These are phyloP conservation scores for Myriangium duriaei DNA, from an alignment of 2,329 filamentous ascomycete genomes.

Conservation along the genomic window DNA sequence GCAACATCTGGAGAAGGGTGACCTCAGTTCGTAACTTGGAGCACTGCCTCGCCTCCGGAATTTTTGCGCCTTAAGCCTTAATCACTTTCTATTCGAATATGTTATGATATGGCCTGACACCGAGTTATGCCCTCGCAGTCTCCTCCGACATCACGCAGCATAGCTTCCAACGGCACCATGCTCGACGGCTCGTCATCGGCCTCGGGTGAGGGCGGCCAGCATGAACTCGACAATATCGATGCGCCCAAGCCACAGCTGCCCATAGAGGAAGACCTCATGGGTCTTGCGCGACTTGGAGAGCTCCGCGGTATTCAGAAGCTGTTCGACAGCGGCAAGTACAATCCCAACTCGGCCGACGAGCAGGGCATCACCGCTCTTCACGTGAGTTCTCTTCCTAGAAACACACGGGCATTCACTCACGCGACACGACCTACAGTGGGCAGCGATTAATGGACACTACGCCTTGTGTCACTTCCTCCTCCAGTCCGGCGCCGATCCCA, in stretches of 20 bases:
- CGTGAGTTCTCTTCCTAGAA: slow-evolving; percentile 42
- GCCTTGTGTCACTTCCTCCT: slow-evolving; percentile 94
- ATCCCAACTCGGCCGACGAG: slow-evolving; percentile 72
- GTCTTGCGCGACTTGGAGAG: slow-evolving; percentile 79
- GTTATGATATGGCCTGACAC: too few species aligned
- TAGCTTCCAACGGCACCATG: not conserved
- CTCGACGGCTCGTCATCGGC: not conserved
- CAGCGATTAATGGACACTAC: slow-evolving; percentile 97
- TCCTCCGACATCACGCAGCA: not conserved
- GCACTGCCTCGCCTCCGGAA: too few species aligned
- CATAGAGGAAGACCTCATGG: slow-evolving; percentile 79
- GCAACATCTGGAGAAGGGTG: too few species aligned
- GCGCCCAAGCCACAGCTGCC: slow-evolving; percentile 28
- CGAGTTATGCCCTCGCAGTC: not conserved
- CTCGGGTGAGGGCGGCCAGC: slow-evolving; percentile 5
- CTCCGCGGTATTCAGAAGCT: slow-evolving; percentile 77
- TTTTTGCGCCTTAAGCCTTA: too few species aligned
- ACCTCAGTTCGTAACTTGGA: too few species aligned
- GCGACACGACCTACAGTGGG: slow-evolving; percentile 54
- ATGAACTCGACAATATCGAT: slow-evolving; percentile 25
- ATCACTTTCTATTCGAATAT: too few species aligned
- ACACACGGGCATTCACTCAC: not conserved
- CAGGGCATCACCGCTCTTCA: slow-evolving; percentile 94
- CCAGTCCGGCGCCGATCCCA: slow-evolving; percentile 75
- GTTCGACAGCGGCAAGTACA: slow-evolving; percentile 69